Evolutionary conservation across 345 rosid species (phyloP).

Genomic region (Linum trigynum): DNA sequence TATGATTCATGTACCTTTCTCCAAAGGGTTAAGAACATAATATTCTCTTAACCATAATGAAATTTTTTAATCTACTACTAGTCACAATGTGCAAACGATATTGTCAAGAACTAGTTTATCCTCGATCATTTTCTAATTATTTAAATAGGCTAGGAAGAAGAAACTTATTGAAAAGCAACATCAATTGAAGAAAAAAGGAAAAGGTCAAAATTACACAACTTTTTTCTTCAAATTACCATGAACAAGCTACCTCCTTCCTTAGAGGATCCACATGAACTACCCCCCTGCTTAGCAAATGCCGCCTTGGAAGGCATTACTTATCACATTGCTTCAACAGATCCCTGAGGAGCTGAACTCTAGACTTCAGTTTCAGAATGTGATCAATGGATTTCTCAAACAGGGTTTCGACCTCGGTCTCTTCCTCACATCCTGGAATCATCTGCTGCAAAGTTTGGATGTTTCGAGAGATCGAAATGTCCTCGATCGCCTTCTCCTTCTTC

Average conservation of each 20-base stretch:
- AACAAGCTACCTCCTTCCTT: too few species aligned
- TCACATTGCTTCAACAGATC: background rate
- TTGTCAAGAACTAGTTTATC: too few species aligned
- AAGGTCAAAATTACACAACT: constrained; percentile 2
- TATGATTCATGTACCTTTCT: background rate
- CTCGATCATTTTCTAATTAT: too few species aligned
- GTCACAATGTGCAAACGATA: too few species aligned
- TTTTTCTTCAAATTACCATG: background rate
- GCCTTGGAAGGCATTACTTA: background rate
- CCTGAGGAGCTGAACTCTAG: constrained; percentile 1
- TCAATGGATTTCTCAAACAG: background rate
- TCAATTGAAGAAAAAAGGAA: background rate
- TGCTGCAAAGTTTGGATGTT: background rate
- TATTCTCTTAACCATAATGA: too few species aligned
- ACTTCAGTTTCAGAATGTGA: background rate
- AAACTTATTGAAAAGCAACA: background rate
- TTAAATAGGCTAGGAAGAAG: constrained; percentile 5
- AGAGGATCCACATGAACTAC: background rate
- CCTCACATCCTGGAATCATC: constrained; percentile 1
- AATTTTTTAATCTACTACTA: too few species aligned
- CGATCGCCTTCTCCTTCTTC: background rate
- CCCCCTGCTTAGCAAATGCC: background rate
- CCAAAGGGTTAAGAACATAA: too few species aligned
- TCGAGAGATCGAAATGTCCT: background rate
- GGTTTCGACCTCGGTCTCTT: background rate